Percentiles rank a stretch among this genome's conserved stretches.
phyloP scores from a whole-genome alignment of 73 alveolate species.

The Paramecium sexaurelia region DNA sequence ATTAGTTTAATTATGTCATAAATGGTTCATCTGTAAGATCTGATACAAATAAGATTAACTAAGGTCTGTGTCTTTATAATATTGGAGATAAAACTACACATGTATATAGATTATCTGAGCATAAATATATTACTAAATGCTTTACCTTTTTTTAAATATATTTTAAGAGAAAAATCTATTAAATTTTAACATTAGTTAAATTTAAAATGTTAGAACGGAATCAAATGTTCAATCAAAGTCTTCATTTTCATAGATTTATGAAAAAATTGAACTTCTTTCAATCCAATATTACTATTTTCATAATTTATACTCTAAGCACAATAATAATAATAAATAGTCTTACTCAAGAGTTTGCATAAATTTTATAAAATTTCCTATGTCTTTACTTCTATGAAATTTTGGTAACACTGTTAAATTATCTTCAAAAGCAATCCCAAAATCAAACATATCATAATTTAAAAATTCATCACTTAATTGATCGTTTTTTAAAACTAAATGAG shows the following conservation, averaged over 20 bases:
- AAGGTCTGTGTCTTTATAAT: neutral
- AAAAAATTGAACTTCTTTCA: neutral
- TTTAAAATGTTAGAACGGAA: neutral
- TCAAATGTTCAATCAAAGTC: neutral
- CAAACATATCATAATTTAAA: neutral
- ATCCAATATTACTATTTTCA: neutral
- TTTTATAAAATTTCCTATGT: neutral
- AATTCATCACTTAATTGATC: constrained; percentile 15
- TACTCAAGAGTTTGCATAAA: constrained; percentile 29
- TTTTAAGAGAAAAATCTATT: constrained; percentile 1
- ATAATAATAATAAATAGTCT: neutral
- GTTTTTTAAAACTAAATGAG: constrained; percentile 12
- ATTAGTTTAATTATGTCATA: neutral
- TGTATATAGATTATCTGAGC: neutral
- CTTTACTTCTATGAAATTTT: constrained; percentile 9
- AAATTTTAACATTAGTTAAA: neutral
- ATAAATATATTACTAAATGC: neutral
- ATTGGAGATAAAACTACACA: neutral
- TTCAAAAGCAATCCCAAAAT: neutral
- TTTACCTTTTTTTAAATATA: neutral
- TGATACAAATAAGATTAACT: neutral
- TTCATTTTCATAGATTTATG: neutral
- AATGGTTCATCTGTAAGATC: constrained; percentile 23
- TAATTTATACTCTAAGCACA: constrained; percentile 16
- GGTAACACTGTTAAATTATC: neutral